phyloP scores from a whole-genome alignment of 2,329 filamentous ascomycete genomes.

The Aspergillus brunneoviolaceus region DNA sequence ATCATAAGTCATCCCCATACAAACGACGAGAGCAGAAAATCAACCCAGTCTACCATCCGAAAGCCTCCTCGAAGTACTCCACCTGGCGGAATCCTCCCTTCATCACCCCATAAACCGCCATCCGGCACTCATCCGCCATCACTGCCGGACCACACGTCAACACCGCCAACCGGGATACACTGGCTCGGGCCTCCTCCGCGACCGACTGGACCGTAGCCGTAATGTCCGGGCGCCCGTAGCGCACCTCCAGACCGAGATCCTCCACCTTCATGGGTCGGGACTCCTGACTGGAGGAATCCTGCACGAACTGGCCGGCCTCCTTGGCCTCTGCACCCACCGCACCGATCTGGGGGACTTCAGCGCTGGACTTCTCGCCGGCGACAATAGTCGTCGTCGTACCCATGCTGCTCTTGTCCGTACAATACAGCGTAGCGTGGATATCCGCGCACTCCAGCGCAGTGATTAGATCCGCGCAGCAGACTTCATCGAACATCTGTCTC shows the following conservation, averaged over 20 bases:
- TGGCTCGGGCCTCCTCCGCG: slow-evolving; percentile 5
- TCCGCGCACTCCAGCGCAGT: background rate
- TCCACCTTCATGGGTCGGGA: background rate
- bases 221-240: slow-evolving; percentile 9
- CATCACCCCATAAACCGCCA: slow-evolving; percentile 34
- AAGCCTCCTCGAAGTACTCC: slow-evolving; percentile 44
- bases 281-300: background rate
- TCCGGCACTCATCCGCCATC: slow-evolving; percentile 46
- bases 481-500: slow-evolving; percentile 20
- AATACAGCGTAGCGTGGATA: background rate
- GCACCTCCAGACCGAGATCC: background rate
- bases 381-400: background rate
- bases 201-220: slow-evolving; percentile 2
- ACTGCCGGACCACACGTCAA: slow-evolving; percentile 41
- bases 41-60: slow-evolving; percentile 5
- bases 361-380: background rate
- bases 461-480: slow-evolving; percentile 1
- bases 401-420: background rate
- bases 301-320: background rate
- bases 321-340: background rate
- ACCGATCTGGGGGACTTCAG: background rate
- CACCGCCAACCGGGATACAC: slow-evolving; percentile 30
- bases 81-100: slow-evolving; percentile 28
- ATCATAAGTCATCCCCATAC: no score
- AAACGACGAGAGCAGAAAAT: no score